A percentile compares a stretch with the other conserved stretches of the same genome.
Evolutionary conservation across 2,329 filamentous ascomycete genomes (phyloP).

Genomic region (Penicillium sp.): DNA sequence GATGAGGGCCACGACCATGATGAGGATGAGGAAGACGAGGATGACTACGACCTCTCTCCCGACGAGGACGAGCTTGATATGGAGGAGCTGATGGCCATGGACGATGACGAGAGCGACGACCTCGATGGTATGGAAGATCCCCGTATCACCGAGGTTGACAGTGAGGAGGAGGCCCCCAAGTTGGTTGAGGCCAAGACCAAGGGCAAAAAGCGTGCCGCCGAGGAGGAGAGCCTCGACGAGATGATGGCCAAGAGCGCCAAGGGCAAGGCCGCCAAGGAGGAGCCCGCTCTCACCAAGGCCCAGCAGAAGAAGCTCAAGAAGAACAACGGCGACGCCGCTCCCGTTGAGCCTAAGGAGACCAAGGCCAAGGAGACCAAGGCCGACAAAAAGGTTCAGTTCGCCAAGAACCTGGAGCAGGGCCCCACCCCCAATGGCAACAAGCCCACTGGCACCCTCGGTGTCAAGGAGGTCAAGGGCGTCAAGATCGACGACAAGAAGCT

Average conservation of each 20-base stretch:
- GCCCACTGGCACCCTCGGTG: slow-evolving; percentile 61
- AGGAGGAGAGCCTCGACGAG: slow-evolving; percentile 73
- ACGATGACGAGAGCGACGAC: slow-evolving; percentile 69
- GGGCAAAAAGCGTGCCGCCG: slow-evolving; percentile 85
- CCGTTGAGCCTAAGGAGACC: slow-evolving; percentile 56
- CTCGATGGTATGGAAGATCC: slow-evolving; percentile 77
- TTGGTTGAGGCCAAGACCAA: slow-evolving; percentile 48
- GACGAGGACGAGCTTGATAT: slow-evolving; percentile 74
- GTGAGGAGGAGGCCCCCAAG: slow-evolving; percentile 68
- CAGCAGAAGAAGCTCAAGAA: slow-evolving; percentile 98
- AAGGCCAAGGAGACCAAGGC: slow-evolving; percentile 57
- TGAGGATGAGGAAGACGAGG: slow-evolving; percentile 62
- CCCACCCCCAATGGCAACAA: slow-evolving; percentile 70
- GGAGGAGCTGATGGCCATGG: slow-evolving; percentile 50
- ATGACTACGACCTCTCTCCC: slow-evolving; percentile 78
- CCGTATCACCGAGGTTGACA: slow-evolving; percentile 79
- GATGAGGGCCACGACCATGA: slow-evolving; percentile 53
- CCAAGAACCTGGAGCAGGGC: slow-evolving; percentile 97
- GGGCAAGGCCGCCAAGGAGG: slow-evolving; percentile 57
- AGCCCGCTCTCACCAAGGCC: slow-evolving; percentile 84
- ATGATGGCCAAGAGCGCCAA: slow-evolving; percentile 75
- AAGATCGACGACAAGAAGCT: slow-evolving; percentile 95
- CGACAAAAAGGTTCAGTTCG: slow-evolving; percentile 98
- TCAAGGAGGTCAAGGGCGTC: slow-evolving; percentile 83
- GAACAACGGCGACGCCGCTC: slow-evolving; percentile 87